Evolutionary conservation across 1,139 yeast genomes (phyloP).

Genomic region (Saccharomycopsis phalli): DNA sequence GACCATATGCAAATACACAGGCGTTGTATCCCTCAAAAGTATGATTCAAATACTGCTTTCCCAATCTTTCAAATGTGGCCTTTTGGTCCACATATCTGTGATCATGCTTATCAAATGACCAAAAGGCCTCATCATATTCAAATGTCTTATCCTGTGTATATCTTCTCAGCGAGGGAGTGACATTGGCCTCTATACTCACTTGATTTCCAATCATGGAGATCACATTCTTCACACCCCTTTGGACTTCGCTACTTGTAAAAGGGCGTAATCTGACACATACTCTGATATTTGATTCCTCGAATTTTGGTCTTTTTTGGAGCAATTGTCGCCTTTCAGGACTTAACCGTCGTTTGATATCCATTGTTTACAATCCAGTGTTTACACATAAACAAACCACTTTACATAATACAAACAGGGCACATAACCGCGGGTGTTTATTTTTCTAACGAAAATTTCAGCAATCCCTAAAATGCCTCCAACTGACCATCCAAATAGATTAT

Average conservation of each 20-base stretch:
- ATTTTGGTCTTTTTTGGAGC: neutral
- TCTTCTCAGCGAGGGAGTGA: neutral
- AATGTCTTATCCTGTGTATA: constrained; percentile 28
- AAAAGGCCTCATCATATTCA: constrained; percentile 49
- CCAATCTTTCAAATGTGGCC: constrained; percentile 43
- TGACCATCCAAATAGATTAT: constrained; percentile 13
- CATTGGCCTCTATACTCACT: neutral
- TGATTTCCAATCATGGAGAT: constrained; percentile 14
- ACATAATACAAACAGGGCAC: no score
- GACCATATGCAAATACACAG: constrained; percentile 72
- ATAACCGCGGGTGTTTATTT: no score
- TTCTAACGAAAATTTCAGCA: neutral
- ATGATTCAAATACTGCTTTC: constrained; percentile 52
- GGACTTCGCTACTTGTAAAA: neutral
- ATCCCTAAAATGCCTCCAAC: constrained; percentile 8
- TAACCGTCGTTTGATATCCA: neutral
- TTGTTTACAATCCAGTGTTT: no score
- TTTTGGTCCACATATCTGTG: constrained; percentile 38
- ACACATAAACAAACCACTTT: no score
- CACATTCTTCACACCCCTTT: constrained; percentile 18
- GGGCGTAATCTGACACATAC: constrained; percentile 44
- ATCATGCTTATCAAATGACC: constrained; percentile 40
- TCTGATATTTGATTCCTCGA: constrained; percentile 28
- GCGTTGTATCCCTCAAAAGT: constrained; percentile 64
- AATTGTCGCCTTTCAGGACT: neutral